Evolutionary conservation across 768 basidiomycete species (phyloP).

Genomic region (Chlorophyllum brunneum): DNA sequence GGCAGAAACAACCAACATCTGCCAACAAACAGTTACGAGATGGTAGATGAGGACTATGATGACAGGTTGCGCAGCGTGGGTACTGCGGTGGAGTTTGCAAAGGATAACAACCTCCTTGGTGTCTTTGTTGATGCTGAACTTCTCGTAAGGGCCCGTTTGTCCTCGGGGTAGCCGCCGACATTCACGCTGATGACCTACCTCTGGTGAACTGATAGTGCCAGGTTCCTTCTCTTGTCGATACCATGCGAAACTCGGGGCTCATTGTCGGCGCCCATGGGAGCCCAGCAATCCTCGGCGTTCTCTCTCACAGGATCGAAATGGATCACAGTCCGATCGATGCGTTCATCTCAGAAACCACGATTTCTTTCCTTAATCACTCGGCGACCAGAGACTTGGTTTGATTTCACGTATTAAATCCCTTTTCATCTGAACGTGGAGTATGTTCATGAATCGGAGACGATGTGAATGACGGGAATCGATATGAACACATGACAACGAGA

Average conservation of each 20-base stretch:
- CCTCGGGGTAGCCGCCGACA: constrained; percentile 1
- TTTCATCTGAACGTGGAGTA: background rate
- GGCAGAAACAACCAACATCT: constrained; percentile 49
- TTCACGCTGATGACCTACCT: background rate
- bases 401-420: too few relatives aligned
- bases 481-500: background rate
- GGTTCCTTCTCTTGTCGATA: constrained; percentile 87
- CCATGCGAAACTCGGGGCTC: constrained; percentile 84
- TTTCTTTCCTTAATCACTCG: constrained; percentile 66
- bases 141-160: constrained; percentile 51
- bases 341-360: constrained; percentile 55
- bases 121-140: constrained; percentile 85
- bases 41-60: constrained; percentile 32
- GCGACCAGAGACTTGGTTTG: constrained; percentile 6
- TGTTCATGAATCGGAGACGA: background rate
- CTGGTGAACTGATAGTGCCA: constrained; percentile 48
- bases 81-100: constrained; percentile 91
- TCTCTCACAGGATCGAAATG: constrained; percentile 30
- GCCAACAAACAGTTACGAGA: constrained; percentile 27
- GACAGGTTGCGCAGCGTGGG: constrained; percentile 63
- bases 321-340: constrained; percentile 63
- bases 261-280: constrained; percentile 83
- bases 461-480: background rate
- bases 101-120: constrained; percentile 88
- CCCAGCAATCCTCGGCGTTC: constrained; percentile 36